phyloP scores from a whole-genome alignment of 306 rosid genomes.

The Cucurbita moschata region DNA sequence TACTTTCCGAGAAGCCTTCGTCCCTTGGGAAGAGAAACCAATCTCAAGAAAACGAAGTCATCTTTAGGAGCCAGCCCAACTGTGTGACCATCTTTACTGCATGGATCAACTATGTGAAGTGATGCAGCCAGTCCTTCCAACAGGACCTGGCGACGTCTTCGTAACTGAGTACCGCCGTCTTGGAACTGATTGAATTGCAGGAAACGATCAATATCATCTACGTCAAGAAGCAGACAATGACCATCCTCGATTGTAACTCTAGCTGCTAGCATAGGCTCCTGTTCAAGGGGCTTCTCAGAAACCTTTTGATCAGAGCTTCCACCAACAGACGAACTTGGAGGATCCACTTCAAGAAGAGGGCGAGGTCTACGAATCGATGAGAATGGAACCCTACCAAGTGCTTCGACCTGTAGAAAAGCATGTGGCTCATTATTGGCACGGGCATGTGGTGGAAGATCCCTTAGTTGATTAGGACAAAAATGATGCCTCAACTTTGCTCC shows the following conservation, averaged over 20 bases:
- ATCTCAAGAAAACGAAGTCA: conserved; percentile 71
- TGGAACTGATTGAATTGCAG: conserved; percentile 75
- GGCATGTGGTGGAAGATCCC: conserved; percentile 73
- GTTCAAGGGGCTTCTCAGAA: conserved; percentile 86
- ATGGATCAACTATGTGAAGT: conserved; percentile 82
- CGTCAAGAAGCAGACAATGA: conserved; percentile 84
- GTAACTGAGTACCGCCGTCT: conserved; percentile 57
- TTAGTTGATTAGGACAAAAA: conserved; percentile 71
- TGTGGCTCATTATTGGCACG: conserved; percentile 77
- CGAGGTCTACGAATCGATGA: conserved; percentile 99
- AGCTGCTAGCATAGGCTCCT: conserved; percentile 94
- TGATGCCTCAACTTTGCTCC: conserved; percentile 82
- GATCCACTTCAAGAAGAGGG: conserved; percentile 93
- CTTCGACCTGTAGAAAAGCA: conserved; percentile 99
- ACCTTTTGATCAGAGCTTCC: conserved; percentile 47
- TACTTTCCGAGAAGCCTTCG: conserved; percentile 63
- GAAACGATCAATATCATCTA: conserved; percentile 90
- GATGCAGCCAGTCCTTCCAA: conserved; percentile 74
- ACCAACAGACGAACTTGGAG: conserved; percentile 46
- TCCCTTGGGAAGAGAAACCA: conserved; percentile 81
- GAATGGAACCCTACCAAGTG: conserved; percentile 95
- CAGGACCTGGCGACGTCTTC: conserved; percentile 49
- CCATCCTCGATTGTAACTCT: conserved; percentile 92
- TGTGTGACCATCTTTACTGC: conserved; percentile 49
- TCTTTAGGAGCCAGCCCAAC: conserved; percentile 66